Evolutionary conservation across 73 alveolate species (phyloP), one percentile per base, ranked within the genome.

Genomic region (Uronychia setigera): DNA sequence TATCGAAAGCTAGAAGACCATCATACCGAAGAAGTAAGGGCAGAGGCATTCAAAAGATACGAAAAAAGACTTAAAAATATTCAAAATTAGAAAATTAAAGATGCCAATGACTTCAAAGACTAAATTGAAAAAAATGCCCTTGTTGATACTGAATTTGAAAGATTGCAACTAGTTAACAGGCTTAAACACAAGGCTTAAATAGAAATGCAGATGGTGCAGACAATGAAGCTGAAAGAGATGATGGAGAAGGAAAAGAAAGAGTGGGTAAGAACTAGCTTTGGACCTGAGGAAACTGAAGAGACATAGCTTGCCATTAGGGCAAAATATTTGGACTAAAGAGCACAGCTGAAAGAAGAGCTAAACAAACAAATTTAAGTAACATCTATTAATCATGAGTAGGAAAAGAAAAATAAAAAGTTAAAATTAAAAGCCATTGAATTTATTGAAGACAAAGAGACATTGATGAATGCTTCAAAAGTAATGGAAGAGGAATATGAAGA

Each of bases 211-310:
- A 67, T 67, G 29, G 34, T 5, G 1, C 34, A 67, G 79, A 28
- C 29, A 9, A 5, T 13, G 26, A 67, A 67, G 79, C 29, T 26
- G 1, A 13, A 26, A 67, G 79, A 67, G 32, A 13, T 67, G 30
- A 9, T 13, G 13, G 32, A 25, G 29, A 26, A 67, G 32, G 79
- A 67, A 26, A 67, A 67, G 30, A 67, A 28, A 26, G 29, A 26
- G 79, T 28, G 34, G 32, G 14, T 67, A 30, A 5, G 79, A 67
- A 67, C 79, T 5, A 67, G 32, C 30, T 67, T 67, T 28, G 79
- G 79, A 26, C 79, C 79, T 26, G 79, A 67, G 32, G 79, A 67
- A 30, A 67, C 79, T 67, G 79, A 67, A 30, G 79, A 67, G 30
- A 28, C 32, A 1, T 26, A 67, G 79, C 30, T 67, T 13, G 32